Conservation (phyloP, 306 rosid genomes). For the Rosa chinensis region DNA sequence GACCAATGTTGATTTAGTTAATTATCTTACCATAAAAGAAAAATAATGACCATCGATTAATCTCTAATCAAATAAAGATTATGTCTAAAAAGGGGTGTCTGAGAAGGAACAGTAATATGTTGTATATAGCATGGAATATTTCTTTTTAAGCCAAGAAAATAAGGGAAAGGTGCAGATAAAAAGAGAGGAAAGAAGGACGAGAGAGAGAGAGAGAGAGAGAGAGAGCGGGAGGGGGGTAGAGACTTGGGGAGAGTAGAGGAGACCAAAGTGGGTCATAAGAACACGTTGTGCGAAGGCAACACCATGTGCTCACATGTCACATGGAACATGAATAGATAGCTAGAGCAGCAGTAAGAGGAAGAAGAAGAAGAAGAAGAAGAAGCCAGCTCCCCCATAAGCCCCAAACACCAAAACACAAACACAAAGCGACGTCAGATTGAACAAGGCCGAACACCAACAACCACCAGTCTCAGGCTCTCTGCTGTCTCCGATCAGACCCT, state of each 20-base stretch:
- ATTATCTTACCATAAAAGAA: not conserved
- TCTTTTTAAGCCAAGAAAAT: not conserved
- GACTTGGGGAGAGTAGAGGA: slow-evolving; percentile 9
- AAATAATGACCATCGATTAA: not conserved
- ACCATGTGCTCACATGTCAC: slow-evolving; percentile 87
- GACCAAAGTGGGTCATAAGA: slow-evolving; percentile 84
- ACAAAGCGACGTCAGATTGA: not conserved
- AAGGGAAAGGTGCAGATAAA: not conserved
- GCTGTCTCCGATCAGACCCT: not conserved
- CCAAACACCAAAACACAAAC: not conserved
- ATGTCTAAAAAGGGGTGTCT: not conserved
- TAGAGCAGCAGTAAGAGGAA: not conserved
- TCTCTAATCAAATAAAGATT: not conserved
- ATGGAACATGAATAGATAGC: slow-evolving; percentile 10
- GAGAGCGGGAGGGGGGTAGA: slow-evolving; percentile 6
- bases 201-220: not conserved
- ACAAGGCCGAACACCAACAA: too few species aligned
- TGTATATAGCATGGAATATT: not conserved
- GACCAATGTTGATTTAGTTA: not conserved
- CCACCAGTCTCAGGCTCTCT: too few species aligned
- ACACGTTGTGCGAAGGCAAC: slow-evolving; percentile 87
- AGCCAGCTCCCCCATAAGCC: not conserved
- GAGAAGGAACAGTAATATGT: not conserved
- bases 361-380: not conserved
- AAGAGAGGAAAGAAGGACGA: not conserved